A percentile compares a stretch with the other conserved stretches of the same genome.
phyloP scores from a whole-genome alignment of 257 asterid genomes.

The Ilex aquifolium region DNA sequence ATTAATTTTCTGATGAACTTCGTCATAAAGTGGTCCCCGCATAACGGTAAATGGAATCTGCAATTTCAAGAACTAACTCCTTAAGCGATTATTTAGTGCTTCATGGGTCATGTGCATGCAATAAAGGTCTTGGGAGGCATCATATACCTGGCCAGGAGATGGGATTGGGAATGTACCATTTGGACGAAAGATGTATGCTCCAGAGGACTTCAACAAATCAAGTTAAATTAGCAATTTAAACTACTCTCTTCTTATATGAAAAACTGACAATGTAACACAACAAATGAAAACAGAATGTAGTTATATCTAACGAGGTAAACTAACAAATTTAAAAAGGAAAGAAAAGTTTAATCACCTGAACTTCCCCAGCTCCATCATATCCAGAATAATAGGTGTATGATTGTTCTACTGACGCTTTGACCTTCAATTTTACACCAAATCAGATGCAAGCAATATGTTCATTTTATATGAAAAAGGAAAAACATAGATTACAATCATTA shows the following conservation, averaged over 20 bases:
- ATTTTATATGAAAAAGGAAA: too few species aligned
- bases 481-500: too few species aligned
- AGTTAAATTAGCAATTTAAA: neutral
- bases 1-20: conserved; percentile 77
- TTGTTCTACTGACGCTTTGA: conserved; percentile 65
- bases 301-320: neutral
- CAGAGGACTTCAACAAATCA: conserved; percentile 61
- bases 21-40: conserved; percentile 78
- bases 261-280: conserved; percentile 1
- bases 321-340: conserved; percentile 2
- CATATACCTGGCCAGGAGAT: conserved; percentile 48
- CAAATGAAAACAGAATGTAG: neutral
- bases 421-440: conserved; percentile 32
- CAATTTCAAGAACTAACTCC: conserved; percentile 13
- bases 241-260: neutral
- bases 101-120: too few species aligned
- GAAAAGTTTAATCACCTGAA: conserved; percentile 43
- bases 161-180: conserved; percentile 53
- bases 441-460: neutral
- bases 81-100: conserved; percentile 2
- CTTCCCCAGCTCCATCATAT: conserved; percentile 40
- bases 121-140: neutral
- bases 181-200: conserved; percentile 92
- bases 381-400: conserved; percentile 78
- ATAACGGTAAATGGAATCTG: conserved; percentile 57